Evolutionary conservation across 208 protist species (phyloP).

Genomic region (Trypanosoma mega): DNA sequence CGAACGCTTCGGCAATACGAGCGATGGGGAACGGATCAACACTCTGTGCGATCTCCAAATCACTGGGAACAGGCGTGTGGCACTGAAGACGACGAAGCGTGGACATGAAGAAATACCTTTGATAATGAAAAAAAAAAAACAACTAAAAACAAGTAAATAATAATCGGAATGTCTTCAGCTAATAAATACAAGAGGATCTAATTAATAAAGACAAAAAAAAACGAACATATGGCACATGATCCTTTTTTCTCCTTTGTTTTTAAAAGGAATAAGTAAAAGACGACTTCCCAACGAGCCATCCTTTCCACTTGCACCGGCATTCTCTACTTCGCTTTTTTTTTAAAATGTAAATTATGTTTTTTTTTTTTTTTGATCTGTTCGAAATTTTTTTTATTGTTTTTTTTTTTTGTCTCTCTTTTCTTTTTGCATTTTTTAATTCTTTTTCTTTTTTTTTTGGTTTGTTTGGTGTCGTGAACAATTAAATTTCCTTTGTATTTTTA

Average conservation of each 20-base stretch:
- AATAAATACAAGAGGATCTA: too few relatives aligned
- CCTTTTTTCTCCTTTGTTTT: too few relatives aligned
- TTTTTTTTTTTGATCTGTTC: slow-evolving; percentile 24
- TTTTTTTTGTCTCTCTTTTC: slow-evolving; percentile 23
- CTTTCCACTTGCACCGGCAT: too few relatives aligned
- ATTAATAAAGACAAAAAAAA: too few relatives aligned
- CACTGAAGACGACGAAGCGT: slow-evolving; percentile 55
- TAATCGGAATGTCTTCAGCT: too few relatives aligned
- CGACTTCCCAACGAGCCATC: too few relatives aligned
- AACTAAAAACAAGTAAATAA: background rate
- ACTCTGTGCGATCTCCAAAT: slow-evolving; percentile 95
- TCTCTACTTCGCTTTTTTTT: too few relatives aligned
- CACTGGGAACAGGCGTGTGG: slow-evolving; percentile 82
- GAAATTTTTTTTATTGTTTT: too few relatives aligned
- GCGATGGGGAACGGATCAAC: slow-evolving; percentile 77
- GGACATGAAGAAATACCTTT: slow-evolving; percentile 12
- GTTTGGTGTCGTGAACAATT: too few relatives aligned
- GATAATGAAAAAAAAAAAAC: slow-evolving; percentile 17
- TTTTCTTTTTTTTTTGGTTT: slow-evolving; percentile 28
- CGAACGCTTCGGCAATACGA: slow-evolving; percentile 65
- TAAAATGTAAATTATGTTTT: slow-evolving; percentile 4
- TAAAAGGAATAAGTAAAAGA: too few relatives aligned
- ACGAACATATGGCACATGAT: too few relatives aligned
- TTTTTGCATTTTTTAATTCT: slow-evolving; percentile 10
- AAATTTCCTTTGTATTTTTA: too few relatives aligned